A percentile compares a stretch with the other conserved stretches of the same genome.
Conservation (phyloP, 768 basidiomycete species). For the Lactarius deliciosus region DNA sequence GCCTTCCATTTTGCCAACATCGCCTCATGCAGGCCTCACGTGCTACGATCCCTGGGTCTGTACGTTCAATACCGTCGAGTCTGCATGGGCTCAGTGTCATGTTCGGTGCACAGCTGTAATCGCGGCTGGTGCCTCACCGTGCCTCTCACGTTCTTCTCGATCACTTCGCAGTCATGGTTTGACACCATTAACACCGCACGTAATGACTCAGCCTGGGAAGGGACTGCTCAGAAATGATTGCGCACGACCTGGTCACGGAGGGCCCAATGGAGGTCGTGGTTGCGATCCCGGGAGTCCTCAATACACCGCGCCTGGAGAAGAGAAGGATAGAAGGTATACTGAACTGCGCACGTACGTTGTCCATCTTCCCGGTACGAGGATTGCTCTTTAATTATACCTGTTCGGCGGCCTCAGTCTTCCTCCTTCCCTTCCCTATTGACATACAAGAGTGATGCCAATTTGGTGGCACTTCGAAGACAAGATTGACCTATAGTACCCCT, state of each 20-base stretch:
- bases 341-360: constrained; percentile 35
- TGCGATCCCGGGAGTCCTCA: constrained; percentile 53
- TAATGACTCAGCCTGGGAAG: too few relatives aligned
- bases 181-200: too few relatives aligned
- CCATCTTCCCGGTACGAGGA: constrained; percentile 52
- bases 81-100: too few relatives aligned
- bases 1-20: neutral
- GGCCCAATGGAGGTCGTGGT: constrained; percentile 57
- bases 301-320: neutral
- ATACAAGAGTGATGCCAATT: constrained; percentile 41
- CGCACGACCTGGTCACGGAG: constrained; percentile 32
- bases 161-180: too few relatives aligned
- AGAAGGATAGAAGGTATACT: neutral
- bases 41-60: neutral
- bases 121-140: too few relatives aligned
- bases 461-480: constrained; percentile 79
- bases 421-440: neutral
- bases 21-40: neutral
- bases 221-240: too few relatives aligned
- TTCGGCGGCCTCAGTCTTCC: too few relatives aligned
- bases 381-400: neutral
- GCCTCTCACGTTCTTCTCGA: too few relatives aligned
- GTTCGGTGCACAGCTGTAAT: too few relatives aligned
- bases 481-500: constrained; percentile 58
- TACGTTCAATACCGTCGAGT: too few relatives aligned